Base-by-base conservation (phyloP, 495 filamentous ascomycete species). In the Aspergillus funiculosus region DNA sequence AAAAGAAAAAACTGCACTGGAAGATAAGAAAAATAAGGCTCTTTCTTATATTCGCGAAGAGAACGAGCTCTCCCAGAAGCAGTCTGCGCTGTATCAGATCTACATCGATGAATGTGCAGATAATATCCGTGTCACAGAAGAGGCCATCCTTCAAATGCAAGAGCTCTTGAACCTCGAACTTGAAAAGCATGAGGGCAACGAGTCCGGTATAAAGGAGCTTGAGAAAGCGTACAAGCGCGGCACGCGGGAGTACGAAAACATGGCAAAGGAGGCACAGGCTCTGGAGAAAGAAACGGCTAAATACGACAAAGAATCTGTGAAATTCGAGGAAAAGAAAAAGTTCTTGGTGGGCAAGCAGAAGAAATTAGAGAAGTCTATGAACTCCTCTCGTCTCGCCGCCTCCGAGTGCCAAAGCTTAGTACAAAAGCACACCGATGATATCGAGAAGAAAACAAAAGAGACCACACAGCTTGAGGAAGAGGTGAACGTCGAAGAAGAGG, bases 281-380 rank as follows among this genome's bases (percentile, higher is more conserved):
- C 68, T 95, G 37, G 54, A 86, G 42, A 95, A 94, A 59, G 89
- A 96, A 60, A 84, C 89, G 74, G 80, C 87, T 11, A 91, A 86
- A 60, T 86, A 89, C 46, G 92, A 98, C 55, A 95, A 95, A 56
- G 92, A 97, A 58, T 80, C 81, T 25, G 92, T 98, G 61, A 97
- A 97, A 57, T 89, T 94, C 54, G 92, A 97, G 43, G 92, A 97
- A 63, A 97, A 96, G 73, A 81, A 84, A 57, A 98, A 98, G 59
- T 95, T 95, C 63, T 63, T 98, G 45, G 67, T 73, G 2, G 81
- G 80, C 46, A 98, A 97, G 69, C 80, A 87, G 52, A 94, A 94
- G 72, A 97, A 97, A 69, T 74, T 95, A 8, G 89, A 98, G 54
- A 97, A 96, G 64, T 71, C 85, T 0, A 83, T 92, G 56, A 72